Base-by-base conservation (phyloP, 306 rosid species). In the Cyamopsis tetragonoloba region DNA sequence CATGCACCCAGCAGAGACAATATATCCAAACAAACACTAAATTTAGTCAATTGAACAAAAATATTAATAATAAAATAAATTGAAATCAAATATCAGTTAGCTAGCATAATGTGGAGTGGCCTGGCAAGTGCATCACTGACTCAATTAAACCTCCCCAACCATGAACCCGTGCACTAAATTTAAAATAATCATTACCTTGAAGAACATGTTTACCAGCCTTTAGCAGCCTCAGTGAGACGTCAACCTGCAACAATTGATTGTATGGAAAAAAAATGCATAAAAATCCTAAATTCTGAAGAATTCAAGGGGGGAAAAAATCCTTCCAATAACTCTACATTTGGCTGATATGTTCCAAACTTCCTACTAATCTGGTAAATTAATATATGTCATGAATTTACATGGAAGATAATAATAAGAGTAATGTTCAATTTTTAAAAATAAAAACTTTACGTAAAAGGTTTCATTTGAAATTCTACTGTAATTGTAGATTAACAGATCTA, bases 131-230 rank as follows among this genome's bases (percentile, higher is more conserved):
- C 14, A 35, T 43, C 27, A 24, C 13, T 34, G 7, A 58, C 13
- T 53, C 17, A 61, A 72, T 62, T 43, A 37, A 62, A 3, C n/a
- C 3, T 1, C 4, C 11, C 56, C 37, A 68, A 44, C 37, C 68
- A 63, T 22, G 39, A 14, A 15, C n/a, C 55, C 6, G 43, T 12
- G 5, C 31, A 7, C 18, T 37, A 51, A 44, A 64, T 23, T 12
- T 37, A 43, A 48, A 68, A 54, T 44, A 70, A 9, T 22, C 32
- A 73, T 62, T 75, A 92, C 98, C 98, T 81, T 92, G 98, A 77
- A 89, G 89, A 5, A 92, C 96, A 63, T 92, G 96, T 82, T 92
- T 92, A 74, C 96, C 96, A 48, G 96, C 96, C 82, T 66, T 87
- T 37, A 92, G 92, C 78, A 92, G 30, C 75, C 71, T 79, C 46